A percentile compares a stretch with the other conserved stretches of the same genome.
These are phyloP conservation scores for Baorangia bicolor DNA, from an alignment of 768 basidiomycete species.

Conservation along the genomic window DNA sequence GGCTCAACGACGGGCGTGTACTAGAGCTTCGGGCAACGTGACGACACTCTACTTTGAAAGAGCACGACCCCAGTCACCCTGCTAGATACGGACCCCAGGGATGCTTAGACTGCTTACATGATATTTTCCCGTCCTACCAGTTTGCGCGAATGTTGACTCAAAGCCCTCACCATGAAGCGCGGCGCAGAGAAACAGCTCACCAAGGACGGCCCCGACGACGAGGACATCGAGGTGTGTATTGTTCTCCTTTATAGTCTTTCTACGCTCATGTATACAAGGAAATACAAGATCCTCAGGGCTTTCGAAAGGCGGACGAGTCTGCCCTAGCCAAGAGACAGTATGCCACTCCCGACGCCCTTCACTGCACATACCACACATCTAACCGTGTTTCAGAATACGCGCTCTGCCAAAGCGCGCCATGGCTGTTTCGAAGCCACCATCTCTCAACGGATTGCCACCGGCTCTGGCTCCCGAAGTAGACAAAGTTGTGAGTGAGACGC, in stretches of 20 bases:
- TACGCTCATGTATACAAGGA: conserved; percentile 37
- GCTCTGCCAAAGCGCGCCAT: conserved; percentile 56
- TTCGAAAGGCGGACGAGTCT: conserved; percentile 61
- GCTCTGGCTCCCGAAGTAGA: conserved; percentile 20
- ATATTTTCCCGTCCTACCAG: conserved; percentile 16
- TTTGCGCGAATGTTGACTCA: background rate
- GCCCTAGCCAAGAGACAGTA: conserved; percentile 58
- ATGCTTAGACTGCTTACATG: conserved; percentile 21
- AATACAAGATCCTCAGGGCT: conserved; percentile 39
- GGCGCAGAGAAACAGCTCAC: conserved; percentile 69
- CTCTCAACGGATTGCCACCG: conserved; percentile 27
- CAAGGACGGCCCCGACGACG: conserved; percentile 49
- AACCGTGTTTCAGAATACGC: conserved; percentile 51
- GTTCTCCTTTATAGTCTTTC: background rate
- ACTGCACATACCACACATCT: background rate
- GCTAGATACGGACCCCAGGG: conserved; percentile 10
- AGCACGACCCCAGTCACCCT: conserved; percentile 7
- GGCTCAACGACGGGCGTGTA: conserved; percentile 6
- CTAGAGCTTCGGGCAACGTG: no score
- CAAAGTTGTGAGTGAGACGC: conserved; percentile 27
- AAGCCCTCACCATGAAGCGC: conserved; percentile 59
- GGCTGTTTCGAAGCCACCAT: conserved; percentile 20
- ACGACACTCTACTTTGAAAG: no score
- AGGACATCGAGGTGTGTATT: conserved; percentile 34
- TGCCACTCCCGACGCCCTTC: conserved; percentile 23